Evolutionary conservation across 345 rosid genomes (phyloP).

Genomic region (Aurinia saxatilis): DNA sequence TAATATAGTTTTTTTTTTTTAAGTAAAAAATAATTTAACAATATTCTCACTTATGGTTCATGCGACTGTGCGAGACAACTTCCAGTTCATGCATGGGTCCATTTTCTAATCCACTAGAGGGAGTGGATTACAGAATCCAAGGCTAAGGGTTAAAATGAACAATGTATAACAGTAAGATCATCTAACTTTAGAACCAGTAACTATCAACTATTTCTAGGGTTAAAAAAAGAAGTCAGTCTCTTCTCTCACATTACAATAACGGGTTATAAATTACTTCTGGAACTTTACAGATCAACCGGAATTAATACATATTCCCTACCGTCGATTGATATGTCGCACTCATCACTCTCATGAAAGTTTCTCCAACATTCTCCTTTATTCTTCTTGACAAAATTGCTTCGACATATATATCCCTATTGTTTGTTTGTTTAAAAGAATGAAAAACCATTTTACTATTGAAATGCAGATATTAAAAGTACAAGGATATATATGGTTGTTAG

Average conservation of each 20-base stretch:
- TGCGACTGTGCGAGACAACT: constrained; percentile 23
- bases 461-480: no score
- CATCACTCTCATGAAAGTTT: constrained; percentile 51
- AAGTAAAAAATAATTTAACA: no score
- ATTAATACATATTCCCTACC: constrained; percentile 26
- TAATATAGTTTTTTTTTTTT: no score
- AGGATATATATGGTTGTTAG: no score
- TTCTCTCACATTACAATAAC: neutral
- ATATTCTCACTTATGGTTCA: neutral
- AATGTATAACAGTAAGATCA: neutral
- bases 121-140: constrained; percentile 34
- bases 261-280: neutral
- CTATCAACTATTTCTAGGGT: neutral
- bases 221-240: neutral
- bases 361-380: constrained; percentile 11
- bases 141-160: neutral
- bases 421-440: no score
- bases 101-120: constrained; percentile 16
- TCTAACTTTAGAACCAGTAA: neutral
- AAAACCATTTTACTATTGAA: no score
- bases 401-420: neutral
- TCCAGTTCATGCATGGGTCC: constrained; percentile 22
- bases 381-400: neutral
- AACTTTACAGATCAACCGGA: neutral
- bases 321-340: constrained; percentile 58